phyloP scores from a whole-genome alignment of 768 basidiomycete species.

The Macrolepiota albuminosa region DNA sequence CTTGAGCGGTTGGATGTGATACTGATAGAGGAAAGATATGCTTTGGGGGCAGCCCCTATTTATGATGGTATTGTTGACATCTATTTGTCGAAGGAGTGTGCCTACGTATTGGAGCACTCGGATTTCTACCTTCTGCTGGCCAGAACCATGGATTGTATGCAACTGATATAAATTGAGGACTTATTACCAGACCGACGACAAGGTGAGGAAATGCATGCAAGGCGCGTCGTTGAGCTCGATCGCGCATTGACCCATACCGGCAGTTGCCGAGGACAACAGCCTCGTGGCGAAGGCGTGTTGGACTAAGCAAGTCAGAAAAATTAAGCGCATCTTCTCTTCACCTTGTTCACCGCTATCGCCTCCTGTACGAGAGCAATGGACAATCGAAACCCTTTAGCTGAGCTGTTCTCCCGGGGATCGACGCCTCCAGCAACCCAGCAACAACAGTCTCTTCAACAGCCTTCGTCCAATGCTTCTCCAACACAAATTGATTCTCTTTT shows the following conservation, averaged over 20 bases:
- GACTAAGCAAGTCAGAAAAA: slow-evolving; percentile 19
- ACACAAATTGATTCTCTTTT: slow-evolving; percentile 68
- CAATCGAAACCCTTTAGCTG: slow-evolving; percentile 37
- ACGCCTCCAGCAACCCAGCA: slow-evolving; percentile 39
- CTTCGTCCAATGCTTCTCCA: slow-evolving; percentile 42
- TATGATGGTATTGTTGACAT: slow-evolving; percentile 11
- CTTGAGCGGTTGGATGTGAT: background rate
- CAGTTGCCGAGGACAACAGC: slow-evolving; percentile 27
- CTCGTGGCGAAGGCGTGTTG: slow-evolving; percentile 44
- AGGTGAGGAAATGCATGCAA: background rate
- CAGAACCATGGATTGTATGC: background rate
- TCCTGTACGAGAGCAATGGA: slow-evolving; percentile 28
- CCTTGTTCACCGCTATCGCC: slow-evolving; percentile 10
- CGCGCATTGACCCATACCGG: slow-evolving; percentile 18
- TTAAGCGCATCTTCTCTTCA: slow-evolving; percentile 9
- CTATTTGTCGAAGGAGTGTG: slow-evolving; percentile 7
- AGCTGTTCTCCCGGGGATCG: slow-evolving; percentile 51
- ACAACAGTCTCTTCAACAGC: slow-evolving; percentile 31
- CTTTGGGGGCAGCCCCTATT: background rate
- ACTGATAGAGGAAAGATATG: background rate
- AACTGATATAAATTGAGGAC: background rate
- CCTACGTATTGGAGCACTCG: background rate
- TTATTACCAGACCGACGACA: background rate
- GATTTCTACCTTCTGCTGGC: background rate
- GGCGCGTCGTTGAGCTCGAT: background rate